phyloP scores from a whole-genome alignment of 176 grass and related monocot species.

The Puya raimondii region DNA sequence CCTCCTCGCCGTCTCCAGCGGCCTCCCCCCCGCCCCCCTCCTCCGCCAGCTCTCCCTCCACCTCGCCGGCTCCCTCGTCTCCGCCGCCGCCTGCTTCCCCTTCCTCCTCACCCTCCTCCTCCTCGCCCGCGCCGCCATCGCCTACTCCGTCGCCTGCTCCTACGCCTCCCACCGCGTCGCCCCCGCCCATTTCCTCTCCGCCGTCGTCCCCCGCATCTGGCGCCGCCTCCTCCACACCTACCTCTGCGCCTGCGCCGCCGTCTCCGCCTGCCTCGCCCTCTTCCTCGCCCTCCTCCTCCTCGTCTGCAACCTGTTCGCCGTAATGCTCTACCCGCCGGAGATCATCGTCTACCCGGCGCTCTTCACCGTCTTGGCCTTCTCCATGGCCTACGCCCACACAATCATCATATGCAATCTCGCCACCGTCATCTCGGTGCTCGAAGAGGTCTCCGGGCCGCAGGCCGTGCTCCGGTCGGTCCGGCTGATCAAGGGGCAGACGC shows the following conservation, averaged over 20 bases:
- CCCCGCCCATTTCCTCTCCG: slow-evolving; percentile 30
- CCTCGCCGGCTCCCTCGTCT: slow-evolving; percentile 56
- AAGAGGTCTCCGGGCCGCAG: slow-evolving; percentile 45
- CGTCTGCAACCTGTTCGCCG: slow-evolving; percentile 49
- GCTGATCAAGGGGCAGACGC: slow-evolving; percentile 71
- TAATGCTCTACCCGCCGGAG: slow-evolving; percentile 63
- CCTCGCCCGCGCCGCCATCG: slow-evolving; percentile 49
- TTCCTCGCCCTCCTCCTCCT: slow-evolving; percentile 66
- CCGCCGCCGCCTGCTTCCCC: slow-evolving; percentile 49
- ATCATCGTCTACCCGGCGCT: slow-evolving; percentile 73
- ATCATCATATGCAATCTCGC: slow-evolving; percentile 81
- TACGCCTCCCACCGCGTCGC: slow-evolving; percentile 58
- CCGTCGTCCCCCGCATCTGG: slow-evolving; percentile 47
- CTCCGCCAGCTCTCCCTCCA: slow-evolving; percentile 67
- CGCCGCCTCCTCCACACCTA: slow-evolving; percentile 61
- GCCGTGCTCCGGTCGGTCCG: slow-evolving; percentile 56
- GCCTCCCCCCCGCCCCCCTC: slow-evolving; percentile 59
- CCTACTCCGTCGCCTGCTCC: slow-evolving; percentile 57
- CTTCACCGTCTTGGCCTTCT: slow-evolving; percentile 62
- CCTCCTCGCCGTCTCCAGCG: slow-evolving; percentile 32
- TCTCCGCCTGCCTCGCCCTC: slow-evolving; percentile 40
- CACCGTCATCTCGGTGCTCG: slow-evolving; percentile 70
- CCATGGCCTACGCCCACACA: slow-evolving; percentile 69
- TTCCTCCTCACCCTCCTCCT: slow-evolving; percentile 64
- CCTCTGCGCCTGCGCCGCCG: slow-evolving; percentile 37